Percentiles rank a stretch among this genome's conserved stretches.
Evolutionary conservation across 108 stramenopile genomes (phyloP).

Genomic region (Cyclotella sp.): DNA sequence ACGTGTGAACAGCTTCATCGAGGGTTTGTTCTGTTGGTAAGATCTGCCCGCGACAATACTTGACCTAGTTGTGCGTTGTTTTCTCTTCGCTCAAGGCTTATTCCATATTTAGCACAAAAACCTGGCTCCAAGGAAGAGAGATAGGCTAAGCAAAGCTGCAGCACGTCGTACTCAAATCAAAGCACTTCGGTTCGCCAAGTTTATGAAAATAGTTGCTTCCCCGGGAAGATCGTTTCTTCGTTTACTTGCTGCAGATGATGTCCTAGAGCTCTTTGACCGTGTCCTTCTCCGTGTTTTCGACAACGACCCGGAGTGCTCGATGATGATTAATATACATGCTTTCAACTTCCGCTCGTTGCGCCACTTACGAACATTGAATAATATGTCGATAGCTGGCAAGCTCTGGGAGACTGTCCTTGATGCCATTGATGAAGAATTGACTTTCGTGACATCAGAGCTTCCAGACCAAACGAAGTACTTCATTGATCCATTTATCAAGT

Average conservation of each 20-base stretch:
- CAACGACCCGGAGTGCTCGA: constrained; percentile 10
- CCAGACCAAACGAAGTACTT: constrained; percentile 72
- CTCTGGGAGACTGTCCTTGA: constrained; percentile 87
- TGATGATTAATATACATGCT: constrained; percentile 29
- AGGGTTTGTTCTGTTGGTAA: constrained; percentile 57
- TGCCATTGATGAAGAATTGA: constrained; percentile 83
- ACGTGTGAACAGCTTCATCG: constrained; percentile 75
- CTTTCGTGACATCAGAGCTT: constrained; percentile 64
- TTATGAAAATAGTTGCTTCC: constrained; percentile 69
- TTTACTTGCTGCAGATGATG: constrained; percentile 61
- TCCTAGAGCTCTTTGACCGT: constrained; percentile 69
- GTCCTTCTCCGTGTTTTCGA: constrained; percentile 47
- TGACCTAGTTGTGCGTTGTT: neutral
- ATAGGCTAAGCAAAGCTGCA: constrained; percentile 55
- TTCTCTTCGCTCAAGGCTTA: neutral
- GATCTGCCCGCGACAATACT: neutral
- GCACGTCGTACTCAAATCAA: constrained; percentile 78
- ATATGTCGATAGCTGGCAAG: constrained; percentile 77
- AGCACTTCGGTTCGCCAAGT: constrained; percentile 57
- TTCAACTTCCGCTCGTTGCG: constrained; percentile 48
- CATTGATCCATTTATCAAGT: constrained; percentile 66
- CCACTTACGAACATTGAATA: constrained; percentile 80
- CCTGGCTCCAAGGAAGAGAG: constrained; percentile 53
- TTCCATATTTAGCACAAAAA: constrained; percentile 59
- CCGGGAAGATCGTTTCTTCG: constrained; percentile 72